Evolutionary conservation across 1,284 basidiomycete species (phyloP), one percentile per base, ranked within the genome.

Genomic region (Leccinum angustisporum): DNA sequence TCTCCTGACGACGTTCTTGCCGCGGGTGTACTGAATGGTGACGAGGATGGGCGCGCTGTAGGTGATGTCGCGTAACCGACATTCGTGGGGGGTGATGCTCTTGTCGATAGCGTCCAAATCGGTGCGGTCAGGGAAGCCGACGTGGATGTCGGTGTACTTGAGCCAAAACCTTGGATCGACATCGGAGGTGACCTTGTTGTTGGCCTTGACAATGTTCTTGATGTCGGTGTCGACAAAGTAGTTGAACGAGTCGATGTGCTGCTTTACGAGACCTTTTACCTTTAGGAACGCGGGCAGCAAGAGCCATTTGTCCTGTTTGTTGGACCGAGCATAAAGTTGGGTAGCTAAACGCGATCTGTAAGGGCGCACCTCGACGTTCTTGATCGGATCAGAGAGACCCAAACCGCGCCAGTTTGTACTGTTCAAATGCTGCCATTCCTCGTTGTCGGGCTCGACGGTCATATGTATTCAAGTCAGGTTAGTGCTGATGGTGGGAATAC

Each of bases 241-340:
- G 80, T 99, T 99, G 88, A 97, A 99, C 9, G 96, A 98, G 77
- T 99, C 98, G 69, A 99, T 94, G 74, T 99, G 97, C 76, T 99
- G 97, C 79, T 99, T 98, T 64, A 98, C 96, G n/a, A 98, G 87
- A 67, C 96, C 96, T 72, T 98, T 98, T 64, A 96, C 93, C 76
- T 96, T 92, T 60, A 98, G 82, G 72, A 98, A 98, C 10, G 95
- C 95, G 1, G 96, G 96, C 4, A 98, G 79, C 11, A 98, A 80
- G 52, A 97, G 86, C 96, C 96, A 98, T 86, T 98, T 98, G 74
- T 98, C 96, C 95, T 97, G 70, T 40, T 7, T 97, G 70, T 40
- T 9, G n/a, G 48, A 21, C 25, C 46, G n/a, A 33, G 5, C 11
- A 59, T 60, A 48, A 61, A 52, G 51, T 36, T 38, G 30, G 10